These are phyloP conservation scores for Heritiera fomes DNA, from an alignment of 345 rosid species.

Conservation along the genomic window DNA sequence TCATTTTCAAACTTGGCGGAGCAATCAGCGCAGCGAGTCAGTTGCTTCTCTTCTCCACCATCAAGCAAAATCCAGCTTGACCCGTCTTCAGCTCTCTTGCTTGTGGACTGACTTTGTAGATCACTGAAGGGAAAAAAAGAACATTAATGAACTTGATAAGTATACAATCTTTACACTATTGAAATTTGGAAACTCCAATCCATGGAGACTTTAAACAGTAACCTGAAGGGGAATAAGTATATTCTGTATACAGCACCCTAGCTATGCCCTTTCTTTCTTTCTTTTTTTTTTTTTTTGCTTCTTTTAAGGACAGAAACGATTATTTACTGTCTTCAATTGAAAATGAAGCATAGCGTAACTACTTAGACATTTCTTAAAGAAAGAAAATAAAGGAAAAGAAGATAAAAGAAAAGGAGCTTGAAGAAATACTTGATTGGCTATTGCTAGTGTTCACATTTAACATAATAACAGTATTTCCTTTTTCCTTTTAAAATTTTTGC, in stretches of 20 bases:
- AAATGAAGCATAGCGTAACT: not conserved
- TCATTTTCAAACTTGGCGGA: constrained; percentile 49
- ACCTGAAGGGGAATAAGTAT: not conserved
- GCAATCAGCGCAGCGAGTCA: constrained; percentile 53
- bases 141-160: not conserved
- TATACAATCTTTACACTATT: not conserved
- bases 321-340: not conserved
- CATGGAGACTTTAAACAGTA: not conserved
- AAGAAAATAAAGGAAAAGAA: not conserved
- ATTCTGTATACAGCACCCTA: not conserved
- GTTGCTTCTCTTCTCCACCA: constrained; percentile 38
- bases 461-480: not conserved
- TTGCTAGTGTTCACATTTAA: not conserved
- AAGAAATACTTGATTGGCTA: not conserved
- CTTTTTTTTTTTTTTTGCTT: not conserved
- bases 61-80: constrained; percentile 39
- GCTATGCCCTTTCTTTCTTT: not conserved
- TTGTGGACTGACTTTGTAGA: constrained; percentile 37
- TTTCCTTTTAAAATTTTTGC: not conserved
- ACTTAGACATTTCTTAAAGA: not conserved
- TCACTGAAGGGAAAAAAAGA: constrained; percentile 34
- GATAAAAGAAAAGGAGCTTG: too few relatives aligned
- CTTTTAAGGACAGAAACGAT: constrained; percentile 2
- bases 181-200: not conserved
- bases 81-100: constrained; percentile 46